These are phyloP conservation scores for Cynanchum wilfordii DNA, from an alignment of 257 asterid genomes.

Conservation along the genomic window DNA sequence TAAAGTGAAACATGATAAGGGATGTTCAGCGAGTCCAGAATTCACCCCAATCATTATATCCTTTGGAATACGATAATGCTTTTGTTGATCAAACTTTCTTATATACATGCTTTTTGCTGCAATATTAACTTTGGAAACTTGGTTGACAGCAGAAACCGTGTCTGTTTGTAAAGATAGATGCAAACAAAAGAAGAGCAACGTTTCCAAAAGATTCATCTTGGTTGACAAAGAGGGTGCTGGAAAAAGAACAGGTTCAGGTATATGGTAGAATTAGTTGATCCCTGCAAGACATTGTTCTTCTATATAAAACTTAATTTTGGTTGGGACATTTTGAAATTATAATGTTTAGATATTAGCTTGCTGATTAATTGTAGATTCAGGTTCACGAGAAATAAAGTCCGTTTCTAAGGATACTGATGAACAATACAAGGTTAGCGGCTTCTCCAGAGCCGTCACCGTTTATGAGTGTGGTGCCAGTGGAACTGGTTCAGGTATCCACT, in stretches of 20 bases:
- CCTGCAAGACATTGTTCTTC: not conserved
- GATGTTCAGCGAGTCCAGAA: not conserved
- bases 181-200: not conserved
- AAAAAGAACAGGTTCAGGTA: not conserved
- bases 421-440: not conserved
- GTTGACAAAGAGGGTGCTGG: not conserved
- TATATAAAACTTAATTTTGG: not conserved
- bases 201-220: not conserved
- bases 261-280: not conserved
- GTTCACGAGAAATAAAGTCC: not conserved
- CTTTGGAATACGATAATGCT: not conserved
- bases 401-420: not conserved
- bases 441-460: not conserved
- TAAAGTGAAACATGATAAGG: not conserved
- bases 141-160: not conserved
- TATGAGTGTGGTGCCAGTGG: not conserved
- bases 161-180: not conserved
- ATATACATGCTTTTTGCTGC: not conserved
- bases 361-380: not conserved
- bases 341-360: not conserved
- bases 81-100: not conserved
- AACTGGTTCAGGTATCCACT: not conserved
- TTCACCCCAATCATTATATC: not conserved
- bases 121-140: not conserved
- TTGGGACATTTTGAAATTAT: not conserved